phyloP scores from a whole-genome alignment of 2,329 filamentous ascomycete species.

The Neurospora crassa region DNA sequence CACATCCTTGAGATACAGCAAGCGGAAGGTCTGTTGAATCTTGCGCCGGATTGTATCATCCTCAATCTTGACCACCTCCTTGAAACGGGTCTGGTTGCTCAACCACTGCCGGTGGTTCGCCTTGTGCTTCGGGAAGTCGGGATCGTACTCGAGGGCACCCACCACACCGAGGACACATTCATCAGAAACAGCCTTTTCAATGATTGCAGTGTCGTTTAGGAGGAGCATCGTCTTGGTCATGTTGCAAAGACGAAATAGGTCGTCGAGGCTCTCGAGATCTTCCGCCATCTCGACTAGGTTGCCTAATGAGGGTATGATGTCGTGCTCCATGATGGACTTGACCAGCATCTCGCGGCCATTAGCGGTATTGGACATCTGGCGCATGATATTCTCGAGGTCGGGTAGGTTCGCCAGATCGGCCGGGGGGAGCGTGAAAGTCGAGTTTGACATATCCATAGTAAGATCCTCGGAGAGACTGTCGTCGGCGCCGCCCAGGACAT shows the following conservation, averaged over 20 bases:
- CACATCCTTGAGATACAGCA: conserved; percentile 98
- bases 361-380: conserved; percentile 63
- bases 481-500: conserved; percentile 55
- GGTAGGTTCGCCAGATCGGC: conserved; percentile 73
- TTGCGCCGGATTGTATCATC: conserved; percentile 74
- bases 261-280: conserved; percentile 75
- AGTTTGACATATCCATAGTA: conserved; percentile 58
- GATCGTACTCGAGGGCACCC: conserved; percentile 93
- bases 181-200: conserved; percentile 88
- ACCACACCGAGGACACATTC: conserved; percentile 85
- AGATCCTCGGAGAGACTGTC: conserved; percentile 83
- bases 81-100: conserved; percentile 79
- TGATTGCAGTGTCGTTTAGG: conserved; percentile 88
- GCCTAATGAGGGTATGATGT: conserved; percentile 81
- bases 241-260: conserved; percentile 87
- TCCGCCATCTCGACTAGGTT: conserved; percentile 83
- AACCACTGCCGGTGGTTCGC: conserved; percentile 94
- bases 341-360: conserved; percentile 75
- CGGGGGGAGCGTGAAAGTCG: conserved; percentile 63
- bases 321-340: conserved; percentile 75
- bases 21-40: conserved; percentile 90
- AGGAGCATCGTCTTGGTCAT: conserved; percentile 97
- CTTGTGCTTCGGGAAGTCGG: conserved; percentile 95
- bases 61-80: conserved; percentile 90
- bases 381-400: conserved; percentile 79